Percentiles rank a stretch among this genome's conserved stretches.
phyloP scores from a whole-genome alignment of 2,329 filamentous ascomycete species.

The Colletotrichum sidae region DNA sequence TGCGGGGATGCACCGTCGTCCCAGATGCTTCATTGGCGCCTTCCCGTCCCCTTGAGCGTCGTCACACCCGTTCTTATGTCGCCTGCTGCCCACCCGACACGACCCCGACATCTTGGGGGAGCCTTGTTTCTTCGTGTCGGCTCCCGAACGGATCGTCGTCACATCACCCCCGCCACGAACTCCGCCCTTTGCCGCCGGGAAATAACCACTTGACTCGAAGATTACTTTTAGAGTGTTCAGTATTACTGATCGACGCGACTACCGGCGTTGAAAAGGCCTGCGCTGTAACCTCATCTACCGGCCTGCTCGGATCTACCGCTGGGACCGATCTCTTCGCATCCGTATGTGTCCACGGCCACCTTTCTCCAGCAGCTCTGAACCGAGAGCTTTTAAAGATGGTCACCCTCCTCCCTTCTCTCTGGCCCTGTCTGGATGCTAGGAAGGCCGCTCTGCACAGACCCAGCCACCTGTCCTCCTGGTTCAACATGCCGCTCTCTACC shows the following conservation, averaged over 20 bases:
- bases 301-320: conserved; percentile 17
- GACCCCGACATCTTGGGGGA: conserved; percentile 21
- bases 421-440: conserved; percentile 16
- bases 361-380: conserved; percentile 8
- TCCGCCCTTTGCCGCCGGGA: conserved; percentile 12
- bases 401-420: conserved; percentile 25
- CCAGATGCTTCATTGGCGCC: conserved; percentile 9
- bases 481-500: conserved; percentile 29
- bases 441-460: conserved; percentile 9
- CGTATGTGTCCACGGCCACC: conserved; percentile 21
- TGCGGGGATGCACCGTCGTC: conserved; percentile 31
- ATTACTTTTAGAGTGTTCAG: no score
- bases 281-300: neutral
- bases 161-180: conserved; percentile 13
- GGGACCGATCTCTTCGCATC: conserved; percentile 8
- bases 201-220: neutral
- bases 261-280: conserved; percentile 19
- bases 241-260: conserved; percentile 29
- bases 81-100: neutral
- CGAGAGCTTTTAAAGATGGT: conserved; percentile 32
- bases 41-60: conserved; percentile 7
- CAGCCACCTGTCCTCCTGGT: conserved; percentile 19
- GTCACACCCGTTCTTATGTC: conserved; percentile 19
- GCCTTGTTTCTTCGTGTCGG: conserved; percentile 20
- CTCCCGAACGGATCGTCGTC: conserved; percentile 28